Evolutionary conservation across 768 basidiomycete species (phyloP).

Genomic region (Amanita inopinata): DNA sequence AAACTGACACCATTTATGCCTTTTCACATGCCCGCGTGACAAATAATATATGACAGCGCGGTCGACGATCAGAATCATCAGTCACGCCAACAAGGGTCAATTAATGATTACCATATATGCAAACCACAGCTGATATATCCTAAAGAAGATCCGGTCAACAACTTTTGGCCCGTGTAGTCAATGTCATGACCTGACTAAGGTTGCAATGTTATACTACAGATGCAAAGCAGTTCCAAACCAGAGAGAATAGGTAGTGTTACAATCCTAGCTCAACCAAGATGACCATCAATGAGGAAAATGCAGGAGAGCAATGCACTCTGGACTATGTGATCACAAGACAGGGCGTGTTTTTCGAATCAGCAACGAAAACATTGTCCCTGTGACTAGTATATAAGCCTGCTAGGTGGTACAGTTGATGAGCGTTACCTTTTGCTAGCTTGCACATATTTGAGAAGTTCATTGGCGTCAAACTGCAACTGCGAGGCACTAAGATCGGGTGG

Average conservation of each 20-base stretch:
- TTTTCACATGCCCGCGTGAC: slow-evolving; percentile 16
- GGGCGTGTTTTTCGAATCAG: slow-evolving; percentile 40
- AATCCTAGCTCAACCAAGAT: no score
- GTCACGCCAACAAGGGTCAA: slow-evolving; percentile 4
- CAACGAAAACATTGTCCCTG: slow-evolving; percentile 42
- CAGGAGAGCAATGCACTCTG: no score
- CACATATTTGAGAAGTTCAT: slow-evolving; percentile 27
- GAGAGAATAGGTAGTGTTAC: no score
- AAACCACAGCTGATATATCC: no score
- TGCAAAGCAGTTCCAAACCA: no score
- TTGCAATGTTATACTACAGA: no score
- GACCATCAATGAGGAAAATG: slow-evolving; percentile 3
- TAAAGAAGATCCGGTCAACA: no score
- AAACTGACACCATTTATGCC: slow-evolving; percentile 14
- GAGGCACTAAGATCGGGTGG: slow-evolving; percentile 32
- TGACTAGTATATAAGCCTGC: not conserved
- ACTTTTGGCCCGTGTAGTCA: no score
- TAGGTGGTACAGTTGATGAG: not conserved
- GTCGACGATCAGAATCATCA: no score
- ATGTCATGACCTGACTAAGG: no score
- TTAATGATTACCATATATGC: not conserved
- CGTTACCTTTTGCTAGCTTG: slow-evolving; percentile 31
- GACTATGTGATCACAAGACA: slow-evolving; percentile 49
- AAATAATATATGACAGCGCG: no score
- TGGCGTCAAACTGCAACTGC: slow-evolving; percentile 32